A percentile compares a stretch with the other conserved stretches of the same genome.
These are phyloP conservation scores for Gamarada debralockiae DNA, from an alignment of 495 filamentous ascomycete species.

Conservation along the genomic window DNA sequence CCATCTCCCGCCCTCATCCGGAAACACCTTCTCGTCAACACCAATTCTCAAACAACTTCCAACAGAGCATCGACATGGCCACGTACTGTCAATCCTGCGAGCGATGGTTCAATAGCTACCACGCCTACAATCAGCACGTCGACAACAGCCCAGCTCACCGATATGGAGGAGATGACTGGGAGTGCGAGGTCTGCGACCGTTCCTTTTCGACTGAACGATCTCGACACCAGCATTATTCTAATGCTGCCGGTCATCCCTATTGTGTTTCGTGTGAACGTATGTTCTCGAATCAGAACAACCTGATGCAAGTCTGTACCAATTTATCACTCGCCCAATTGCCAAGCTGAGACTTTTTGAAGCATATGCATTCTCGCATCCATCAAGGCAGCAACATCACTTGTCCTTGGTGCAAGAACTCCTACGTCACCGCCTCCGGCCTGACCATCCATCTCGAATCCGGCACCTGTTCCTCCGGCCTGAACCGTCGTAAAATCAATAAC, in stretches of 20 bases:
- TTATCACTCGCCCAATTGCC: neutral
- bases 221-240: slow-evolving; percentile 21
- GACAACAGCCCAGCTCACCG: slow-evolving; percentile 20
- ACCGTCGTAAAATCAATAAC: slow-evolving; percentile 24
- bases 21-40: no score
- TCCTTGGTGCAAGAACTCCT: slow-evolving; percentile 24
- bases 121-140: slow-evolving; percentile 20
- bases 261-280: slow-evolving; percentile 23
- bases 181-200: slow-evolving; percentile 19
- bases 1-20: no score
- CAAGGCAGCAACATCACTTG: slow-evolving; percentile 26
- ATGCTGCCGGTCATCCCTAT: slow-evolving; percentile 17
- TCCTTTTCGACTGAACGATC: slow-evolving; percentile 9
- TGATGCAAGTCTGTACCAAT: slow-evolving; percentile 19
- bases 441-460: slow-evolving; percentile 28
- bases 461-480: slow-evolving; percentile 23
- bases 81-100: slow-evolving; percentile 8
- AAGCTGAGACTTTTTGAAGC: slow-evolving; percentile 8
- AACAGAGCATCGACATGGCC: no score
- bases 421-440: slow-evolving; percentile 24
- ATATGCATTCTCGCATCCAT: slow-evolving; percentile 28
- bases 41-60: no score
- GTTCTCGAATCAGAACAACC: slow-evolving; percentile 21
- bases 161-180: neutral
- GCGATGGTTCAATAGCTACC: slow-evolving; percentile 12